phyloP scores from a whole-genome alignment of 1,284 basidiomycete genomes.

The Ceratobasidium sp. region DNA sequence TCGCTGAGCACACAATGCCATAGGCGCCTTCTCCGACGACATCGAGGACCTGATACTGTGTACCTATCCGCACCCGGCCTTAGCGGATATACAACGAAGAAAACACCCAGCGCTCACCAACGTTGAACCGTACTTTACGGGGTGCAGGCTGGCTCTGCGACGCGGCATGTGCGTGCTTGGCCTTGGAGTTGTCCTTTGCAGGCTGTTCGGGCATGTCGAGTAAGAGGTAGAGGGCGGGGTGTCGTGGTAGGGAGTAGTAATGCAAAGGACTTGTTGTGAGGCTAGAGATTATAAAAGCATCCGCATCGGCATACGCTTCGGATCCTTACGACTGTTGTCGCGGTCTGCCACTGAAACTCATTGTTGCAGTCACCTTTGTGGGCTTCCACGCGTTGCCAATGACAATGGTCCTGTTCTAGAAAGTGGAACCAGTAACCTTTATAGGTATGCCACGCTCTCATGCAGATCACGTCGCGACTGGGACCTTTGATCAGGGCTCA shows the following conservation, averaged over 20 bases:
- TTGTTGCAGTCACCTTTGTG: slow-evolving; percentile 42
- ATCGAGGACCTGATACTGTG: slow-evolving; percentile 89
- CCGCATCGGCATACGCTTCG: slow-evolving; percentile 43
- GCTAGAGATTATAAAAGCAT: slow-evolving; percentile 46
- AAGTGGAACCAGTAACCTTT: slow-evolving; percentile 16
- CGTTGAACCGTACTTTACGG: slow-evolving; percentile 92
- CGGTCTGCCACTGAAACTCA: slow-evolving; percentile 44
- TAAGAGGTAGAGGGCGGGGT: background rate
- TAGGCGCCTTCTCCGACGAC: slow-evolving; percentile 92
- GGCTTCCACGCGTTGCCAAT: slow-evolving; percentile 40
- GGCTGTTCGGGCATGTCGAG: slow-evolving; percentile 38
- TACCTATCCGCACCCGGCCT: slow-evolving; percentile 59
- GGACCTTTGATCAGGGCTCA: slow-evolving; percentile 21
- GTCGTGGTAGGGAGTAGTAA: slow-evolving; percentile 18
- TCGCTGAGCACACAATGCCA: slow-evolving; percentile 89
- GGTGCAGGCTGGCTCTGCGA: slow-evolving; percentile 75
- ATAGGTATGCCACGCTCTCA: background rate
- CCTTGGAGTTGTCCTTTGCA: slow-evolving; percentile 58
- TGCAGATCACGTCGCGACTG: slow-evolving; percentile 8
- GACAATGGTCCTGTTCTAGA: slow-evolving; percentile 37
- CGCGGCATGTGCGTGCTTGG: slow-evolving; percentile 73
- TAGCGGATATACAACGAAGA: background rate
- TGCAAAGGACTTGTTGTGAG: slow-evolving; percentile 19
- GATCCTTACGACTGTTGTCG: slow-evolving; percentile 47
- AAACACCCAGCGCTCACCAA: slow-evolving; percentile 71